Percentiles rank a stretch among this genome's conserved stretches.
phyloP scores from a whole-genome alignment of 208 protist species.

The Leishmania tropica region DNA sequence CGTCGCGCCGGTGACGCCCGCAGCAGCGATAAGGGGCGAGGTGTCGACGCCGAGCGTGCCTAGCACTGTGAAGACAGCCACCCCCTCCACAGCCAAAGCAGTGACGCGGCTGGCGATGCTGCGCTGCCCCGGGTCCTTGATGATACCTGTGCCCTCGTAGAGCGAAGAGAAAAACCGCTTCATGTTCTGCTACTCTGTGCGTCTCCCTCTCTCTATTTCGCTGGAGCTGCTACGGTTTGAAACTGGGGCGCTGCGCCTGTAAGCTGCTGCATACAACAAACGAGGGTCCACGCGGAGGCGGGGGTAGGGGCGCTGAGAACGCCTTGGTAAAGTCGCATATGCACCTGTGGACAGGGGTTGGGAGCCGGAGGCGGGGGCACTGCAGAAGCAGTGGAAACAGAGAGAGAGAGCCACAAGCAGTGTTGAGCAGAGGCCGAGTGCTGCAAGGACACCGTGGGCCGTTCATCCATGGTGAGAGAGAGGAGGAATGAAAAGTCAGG shows the following conservation, averaged over 20 bases:
- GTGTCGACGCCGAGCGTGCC: constrained; percentile 81
- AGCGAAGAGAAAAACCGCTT: constrained; percentile 85
- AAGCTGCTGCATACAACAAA: not conserved
- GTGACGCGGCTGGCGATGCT: constrained; percentile 72
- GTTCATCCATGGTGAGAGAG: not conserved
- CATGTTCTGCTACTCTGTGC: constrained; percentile 31
- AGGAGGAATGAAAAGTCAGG: not conserved
- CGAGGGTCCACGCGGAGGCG: not conserved
- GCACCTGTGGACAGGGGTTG: not conserved
- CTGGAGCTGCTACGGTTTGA: not conserved
- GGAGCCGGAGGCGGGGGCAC: not conserved
- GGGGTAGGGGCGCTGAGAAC: not conserved
- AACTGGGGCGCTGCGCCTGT: not conserved
- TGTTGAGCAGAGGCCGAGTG: not conserved
- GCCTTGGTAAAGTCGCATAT: not conserved
- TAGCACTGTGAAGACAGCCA: constrained; percentile 62
- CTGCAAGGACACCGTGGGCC: not conserved
- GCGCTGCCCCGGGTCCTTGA: constrained; percentile 71
- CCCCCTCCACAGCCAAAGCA: constrained; percentile 54
- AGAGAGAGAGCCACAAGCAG: not conserved
- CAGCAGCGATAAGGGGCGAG: constrained; percentile 71
- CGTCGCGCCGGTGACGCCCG: constrained; percentile 80
- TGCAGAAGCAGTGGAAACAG: not conserved
- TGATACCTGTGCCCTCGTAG: constrained; percentile 62
- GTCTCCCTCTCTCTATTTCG: not conserved